Evolutionary conservation across 768 basidiomycete genomes (phyloP), one percentile per base, ranked within the genome.

Genomic region (Nidula microcarpa): DNA sequence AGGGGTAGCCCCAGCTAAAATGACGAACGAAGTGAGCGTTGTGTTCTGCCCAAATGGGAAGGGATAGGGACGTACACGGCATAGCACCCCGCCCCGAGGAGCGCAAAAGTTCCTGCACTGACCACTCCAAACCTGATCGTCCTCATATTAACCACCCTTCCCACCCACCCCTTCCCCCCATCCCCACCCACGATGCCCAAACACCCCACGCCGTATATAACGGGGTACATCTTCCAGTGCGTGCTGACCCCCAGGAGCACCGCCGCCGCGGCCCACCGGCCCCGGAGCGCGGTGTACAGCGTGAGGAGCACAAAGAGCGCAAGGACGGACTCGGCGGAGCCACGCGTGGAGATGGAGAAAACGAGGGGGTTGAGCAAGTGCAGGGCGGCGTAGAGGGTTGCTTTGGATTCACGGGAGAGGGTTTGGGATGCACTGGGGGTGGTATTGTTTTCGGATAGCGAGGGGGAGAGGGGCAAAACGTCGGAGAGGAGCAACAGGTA

Each of bases 181-280:
- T 52, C 33, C 62, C 43, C 10, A 13, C 68, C 68, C 47, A 88
- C 68, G 43, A 80, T 74, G 0, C 83, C 81, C 52, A 94, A 69
- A 55, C 91, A 85, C 36, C 84, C 81, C n/a, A 87, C 78, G 0
- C 88, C 91, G 65, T 98, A 98, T 52, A 99, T 82, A 58, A 95
- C 75, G 0, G 97, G 97, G 63, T 97, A 98, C 52, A 99, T 91
- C 71, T 99, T 99, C 91, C 94, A 96, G 61, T 98, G 94, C 0
- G 93, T 86, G 56, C 90, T 86, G 39, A 94, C 60, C 1, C 94
- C 97, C 17, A 95, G 75, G 52, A 87, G 62, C 4, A 91, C 58
- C 0, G 92, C 94, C 0, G 92, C 83, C 3, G 68, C 56, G 47
- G 80, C 76, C 84, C 89, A 89, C 43, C 74, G 74, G 3, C 70